phyloP scores from a whole-genome alignment of 176 grass and related monocot species.

The Guadua angustifolia region DNA sequence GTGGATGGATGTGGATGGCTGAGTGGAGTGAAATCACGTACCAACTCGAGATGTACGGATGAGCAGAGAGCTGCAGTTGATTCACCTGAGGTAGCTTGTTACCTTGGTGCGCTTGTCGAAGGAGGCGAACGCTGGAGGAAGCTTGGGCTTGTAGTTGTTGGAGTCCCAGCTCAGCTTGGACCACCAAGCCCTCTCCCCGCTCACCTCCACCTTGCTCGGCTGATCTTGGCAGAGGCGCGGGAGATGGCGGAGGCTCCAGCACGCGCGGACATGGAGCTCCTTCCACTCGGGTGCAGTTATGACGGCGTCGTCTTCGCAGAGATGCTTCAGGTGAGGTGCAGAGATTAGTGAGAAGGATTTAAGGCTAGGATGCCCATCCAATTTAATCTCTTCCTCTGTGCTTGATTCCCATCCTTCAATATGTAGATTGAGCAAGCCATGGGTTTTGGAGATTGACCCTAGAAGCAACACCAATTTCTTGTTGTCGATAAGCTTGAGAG shows the following conservation, averaged over 20 bases:
- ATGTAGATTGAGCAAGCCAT: not conserved
- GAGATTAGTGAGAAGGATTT: not conserved
- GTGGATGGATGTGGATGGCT: not conserved
- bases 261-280: slow-evolving; percentile 10
- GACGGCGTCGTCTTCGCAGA: fast-evolving
- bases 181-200: slow-evolving; percentile 28
- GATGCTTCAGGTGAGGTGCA: not conserved
- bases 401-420: not conserved
- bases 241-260: slow-evolving; percentile 31
- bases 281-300: not conserved
- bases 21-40: too few species aligned
- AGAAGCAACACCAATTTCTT: not conserved
- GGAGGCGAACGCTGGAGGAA: slow-evolving; percentile 6
- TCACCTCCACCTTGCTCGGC: not conserved
- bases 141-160: not conserved
- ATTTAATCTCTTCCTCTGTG: not conserved
- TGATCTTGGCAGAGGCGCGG: not conserved
- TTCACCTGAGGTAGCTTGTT: slow-evolving; percentile 38
- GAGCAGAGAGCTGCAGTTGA: not conserved
- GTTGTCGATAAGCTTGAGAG: slow-evolving; percentile 15
- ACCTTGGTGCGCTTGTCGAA: not conserved
- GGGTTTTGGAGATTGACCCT: not conserved
- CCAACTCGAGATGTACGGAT: not conserved
- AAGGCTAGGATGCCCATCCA: slow-evolving; percentile 8
- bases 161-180: not conserved